A percentile compares a stretch with the other conserved stretches of the same genome.
These are phyloP conservation scores for Hypoxylon sp. DNA, from an alignment of 2,329 filamentous ascomycete species.

Conservation along the genomic window DNA sequence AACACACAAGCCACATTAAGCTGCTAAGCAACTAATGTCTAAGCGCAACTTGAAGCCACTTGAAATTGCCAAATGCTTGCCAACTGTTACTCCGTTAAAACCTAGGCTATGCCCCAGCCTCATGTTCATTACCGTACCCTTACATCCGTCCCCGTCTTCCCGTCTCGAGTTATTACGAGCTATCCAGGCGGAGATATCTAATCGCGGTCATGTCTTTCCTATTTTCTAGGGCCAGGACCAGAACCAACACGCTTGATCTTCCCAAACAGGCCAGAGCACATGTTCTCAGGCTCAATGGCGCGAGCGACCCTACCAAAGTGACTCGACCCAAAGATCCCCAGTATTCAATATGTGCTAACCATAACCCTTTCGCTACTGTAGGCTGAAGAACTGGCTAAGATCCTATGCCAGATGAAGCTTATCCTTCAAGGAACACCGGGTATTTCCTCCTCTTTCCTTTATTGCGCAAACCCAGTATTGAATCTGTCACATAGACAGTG, in stretches of 20 bases:
- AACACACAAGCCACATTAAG: no score
- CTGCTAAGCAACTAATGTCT: no score
- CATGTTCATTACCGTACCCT: conserved; percentile 1
- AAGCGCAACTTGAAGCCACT: no score
- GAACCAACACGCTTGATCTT: conserved; percentile 64
- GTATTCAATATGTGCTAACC: conserved; percentile 41
- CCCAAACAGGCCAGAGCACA: conserved; percentile 68
- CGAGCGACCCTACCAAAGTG: conserved; percentile 62
- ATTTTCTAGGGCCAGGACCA: conserved; percentile 64
- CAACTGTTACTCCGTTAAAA: no score
- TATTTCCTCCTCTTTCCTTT: conserved; percentile 55
- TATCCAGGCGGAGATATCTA: conserved; percentile 10
- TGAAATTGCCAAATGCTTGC: no score
- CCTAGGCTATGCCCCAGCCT: no score
- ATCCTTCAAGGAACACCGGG: conserved; percentile 93
- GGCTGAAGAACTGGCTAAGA: conserved; percentile 88
- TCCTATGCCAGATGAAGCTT: conserved; percentile 90
- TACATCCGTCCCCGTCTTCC: conserved; percentile 10
- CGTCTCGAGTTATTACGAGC: conserved; percentile 7
- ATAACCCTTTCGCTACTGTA: conserved; percentile 53
- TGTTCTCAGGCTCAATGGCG: conserved; percentile 64
- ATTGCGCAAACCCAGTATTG: conserved; percentile 11
- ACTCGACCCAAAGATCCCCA: conserved; percentile 18
- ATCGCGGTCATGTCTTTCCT: conserved; percentile 63
- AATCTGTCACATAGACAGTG: neutral